Base-by-base conservation (phyloP, 768 basidiomycete genomes). In the Pulveroboletus sp. region DNA sequence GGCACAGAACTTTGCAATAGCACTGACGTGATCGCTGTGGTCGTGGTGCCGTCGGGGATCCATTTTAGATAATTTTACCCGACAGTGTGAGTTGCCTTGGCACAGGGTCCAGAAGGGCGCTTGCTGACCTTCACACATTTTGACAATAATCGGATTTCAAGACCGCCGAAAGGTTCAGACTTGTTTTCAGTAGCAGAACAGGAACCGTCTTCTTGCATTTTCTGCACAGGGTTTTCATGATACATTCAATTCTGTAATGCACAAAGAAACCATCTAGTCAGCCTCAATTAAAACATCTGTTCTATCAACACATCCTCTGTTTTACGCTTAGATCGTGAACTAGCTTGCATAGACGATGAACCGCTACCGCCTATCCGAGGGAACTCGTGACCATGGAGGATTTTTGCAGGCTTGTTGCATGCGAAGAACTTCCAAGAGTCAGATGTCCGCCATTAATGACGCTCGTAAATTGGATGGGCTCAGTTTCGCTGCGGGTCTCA, bases 381-480 rank as follows among this genome's bases (percentile, higher is more conserved):
- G 44, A n/a, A 43, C 24, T 50, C 20, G 38, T 35, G 19, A 17
- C n/a, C n/a, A 5, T 8, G 27, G 38, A 24, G 21, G 24, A 13
- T 11, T 20, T 45, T 12, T 17, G 35, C 14, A 38, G 23, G 24
- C 37, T 34, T 14, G 43, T 20, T 16, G 39, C 24, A 44, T 19
- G 36, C 19, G 45, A 31, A 47, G 20, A 38, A 21, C 25, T 24
- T 29, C 20, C 39, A 1, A 41, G 21, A 8, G 36, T 40, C 14
- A 31, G 14, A 35, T 49, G 53, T n/a, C 14, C 39, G 1, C 21
- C 35, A n/a, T n/a, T n/a, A 37, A 51, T 29, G 34, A 66, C 8
- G 11, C 45, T 56, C 16, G 54, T 57, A 40, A 64, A 49, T 36
- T 62, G 44, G n/a, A 48, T 27, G 4, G 17, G 34, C 20, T 48